phyloP scores from a whole-genome alignment of 345 rosid genomes.

The Lenwebbia sp. region DNA sequence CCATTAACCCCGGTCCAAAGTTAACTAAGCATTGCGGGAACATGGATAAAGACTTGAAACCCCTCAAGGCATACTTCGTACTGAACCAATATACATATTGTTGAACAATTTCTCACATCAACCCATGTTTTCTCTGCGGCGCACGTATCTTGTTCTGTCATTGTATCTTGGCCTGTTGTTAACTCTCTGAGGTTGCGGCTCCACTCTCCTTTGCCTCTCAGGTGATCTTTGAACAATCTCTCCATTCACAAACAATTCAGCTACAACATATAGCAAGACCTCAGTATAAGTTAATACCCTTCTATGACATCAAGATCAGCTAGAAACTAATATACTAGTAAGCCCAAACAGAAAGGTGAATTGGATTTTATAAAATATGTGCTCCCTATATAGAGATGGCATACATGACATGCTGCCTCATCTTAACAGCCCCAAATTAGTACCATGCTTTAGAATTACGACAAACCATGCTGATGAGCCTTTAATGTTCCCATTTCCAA shows the following conservation, averaged over 20 bases:
- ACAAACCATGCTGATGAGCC: not conserved
- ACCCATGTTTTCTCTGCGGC: slow-evolving; percentile 68
- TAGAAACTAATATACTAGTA: not conserved
- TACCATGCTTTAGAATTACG: not conserved
- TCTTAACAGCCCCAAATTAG: not conserved
- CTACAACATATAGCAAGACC: slow-evolving; percentile 27
- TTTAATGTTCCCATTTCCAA: not conserved
- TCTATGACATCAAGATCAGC: not conserved
- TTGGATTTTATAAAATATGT: not conserved
- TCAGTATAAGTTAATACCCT: not conserved
- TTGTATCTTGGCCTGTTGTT: slow-evolving; percentile 97
- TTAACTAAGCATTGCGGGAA: not conserved
- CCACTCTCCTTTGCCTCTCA: slow-evolving; percentile 89
- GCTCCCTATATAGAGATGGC: not conserved
- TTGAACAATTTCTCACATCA: slow-evolving; percentile 5
- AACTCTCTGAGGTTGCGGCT: slow-evolving; percentile 90
- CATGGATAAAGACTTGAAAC: not conserved
- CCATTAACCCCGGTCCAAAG: not conserved
- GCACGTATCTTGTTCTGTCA: slow-evolving; percentile 79
- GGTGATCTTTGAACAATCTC: slow-evolving; percentile 93
- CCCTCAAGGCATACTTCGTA: not conserved
- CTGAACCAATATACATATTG: not conserved
- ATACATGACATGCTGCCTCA: not conserved
- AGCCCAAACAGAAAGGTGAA: not conserved
- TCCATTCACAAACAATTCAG: slow-evolving; percentile 87